Evolutionary conservation across 2,329 filamentous ascomycete genomes (phyloP).

Genomic region (Colletotrichum cuscutae): DNA sequence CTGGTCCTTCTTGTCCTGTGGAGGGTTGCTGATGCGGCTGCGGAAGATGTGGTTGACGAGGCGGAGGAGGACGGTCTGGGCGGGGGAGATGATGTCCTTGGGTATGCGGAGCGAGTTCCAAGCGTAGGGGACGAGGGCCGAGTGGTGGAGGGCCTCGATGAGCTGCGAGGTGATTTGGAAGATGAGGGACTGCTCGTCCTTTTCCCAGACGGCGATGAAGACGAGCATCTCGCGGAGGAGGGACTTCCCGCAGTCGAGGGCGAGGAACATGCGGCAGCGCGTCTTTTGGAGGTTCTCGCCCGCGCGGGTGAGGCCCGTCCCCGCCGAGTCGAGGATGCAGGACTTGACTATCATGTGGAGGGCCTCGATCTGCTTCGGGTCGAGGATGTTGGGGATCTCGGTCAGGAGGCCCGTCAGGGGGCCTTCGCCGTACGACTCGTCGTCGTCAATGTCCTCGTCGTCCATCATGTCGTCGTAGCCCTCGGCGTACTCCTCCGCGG

Average conservation of each 20-base stretch:
- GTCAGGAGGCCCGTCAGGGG: constrained; percentile 87
- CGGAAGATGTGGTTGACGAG: constrained; percentile 92
- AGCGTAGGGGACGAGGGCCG: constrained; percentile 88
- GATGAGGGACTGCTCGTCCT: constrained; percentile 91
- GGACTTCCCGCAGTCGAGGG: constrained; percentile 90
- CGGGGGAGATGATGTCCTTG: constrained; percentile 95
- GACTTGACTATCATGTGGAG: constrained; percentile 98
- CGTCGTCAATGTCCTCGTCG: constrained; percentile 76
- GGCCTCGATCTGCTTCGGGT: constrained; percentile 94
- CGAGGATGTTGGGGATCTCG: constrained; percentile 92
- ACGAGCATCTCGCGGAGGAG: constrained; percentile 90
- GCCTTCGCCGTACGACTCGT: constrained; percentile 83
- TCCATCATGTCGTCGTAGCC: constrained; percentile 67
- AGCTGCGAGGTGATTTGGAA: constrained; percentile 98
- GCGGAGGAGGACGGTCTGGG: constrained; percentile 91
- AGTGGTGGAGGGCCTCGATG: constrained; percentile 90
- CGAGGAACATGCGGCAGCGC: constrained; percentile 87
- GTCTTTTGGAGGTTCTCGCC: constrained; percentile 91
- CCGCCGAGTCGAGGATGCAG: constrained; percentile 86
- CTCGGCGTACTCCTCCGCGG: constrained; percentile 38
- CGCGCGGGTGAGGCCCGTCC: constrained; percentile 72
- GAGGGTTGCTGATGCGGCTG: constrained; percentile 54
- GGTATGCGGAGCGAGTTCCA: constrained; percentile 92
- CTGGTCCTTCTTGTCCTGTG: constrained; percentile 62
- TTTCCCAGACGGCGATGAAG: constrained; percentile 97